Evolutionary conservation across 129 eudicot genomes (phyloP).

Genomic region (Pittosporum tobira): DNA sequence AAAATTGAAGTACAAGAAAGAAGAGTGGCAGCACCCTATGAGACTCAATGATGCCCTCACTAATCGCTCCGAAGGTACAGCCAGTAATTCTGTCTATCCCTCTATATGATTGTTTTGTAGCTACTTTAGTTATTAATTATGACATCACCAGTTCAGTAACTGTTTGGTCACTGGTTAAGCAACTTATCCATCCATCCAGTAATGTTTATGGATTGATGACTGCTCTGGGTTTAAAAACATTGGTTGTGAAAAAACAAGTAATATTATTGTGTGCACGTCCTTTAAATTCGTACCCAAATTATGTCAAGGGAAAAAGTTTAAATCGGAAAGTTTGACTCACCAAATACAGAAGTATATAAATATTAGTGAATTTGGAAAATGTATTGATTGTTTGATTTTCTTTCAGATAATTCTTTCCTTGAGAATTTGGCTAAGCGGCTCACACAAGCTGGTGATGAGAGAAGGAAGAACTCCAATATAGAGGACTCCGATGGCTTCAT

Average conservation of each 20-base stretch:
- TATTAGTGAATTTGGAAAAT: not conserved
- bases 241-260: no score
- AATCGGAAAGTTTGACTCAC: not conserved
- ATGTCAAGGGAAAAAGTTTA: not conserved
- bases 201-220: no score
- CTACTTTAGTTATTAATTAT: no score
- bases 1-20: conserved; percentile 70
- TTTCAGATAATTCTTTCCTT: conserved; percentile 67
- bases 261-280: not conserved
- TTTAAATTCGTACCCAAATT: not conserved
- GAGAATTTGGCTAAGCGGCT: conserved; percentile 46
- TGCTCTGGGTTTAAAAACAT: no score
- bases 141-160: no score
- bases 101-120: not conserved
- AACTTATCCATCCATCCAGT: not conserved
- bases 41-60: conserved; percentile 78
- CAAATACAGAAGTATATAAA: not conserved
- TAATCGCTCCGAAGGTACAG: conserved; percentile 48
- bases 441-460: conserved; percentile 37
- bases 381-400: not conserved
- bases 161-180: no score
- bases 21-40: conserved; percentile 62
- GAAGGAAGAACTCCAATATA: conserved; percentile 24
- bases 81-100: conserved; percentile 2
- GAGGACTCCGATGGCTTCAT: conserved; percentile 31